Base-by-base conservation (phyloP, 179 eudicot genomes). In the Beta lomatogona region DNA sequence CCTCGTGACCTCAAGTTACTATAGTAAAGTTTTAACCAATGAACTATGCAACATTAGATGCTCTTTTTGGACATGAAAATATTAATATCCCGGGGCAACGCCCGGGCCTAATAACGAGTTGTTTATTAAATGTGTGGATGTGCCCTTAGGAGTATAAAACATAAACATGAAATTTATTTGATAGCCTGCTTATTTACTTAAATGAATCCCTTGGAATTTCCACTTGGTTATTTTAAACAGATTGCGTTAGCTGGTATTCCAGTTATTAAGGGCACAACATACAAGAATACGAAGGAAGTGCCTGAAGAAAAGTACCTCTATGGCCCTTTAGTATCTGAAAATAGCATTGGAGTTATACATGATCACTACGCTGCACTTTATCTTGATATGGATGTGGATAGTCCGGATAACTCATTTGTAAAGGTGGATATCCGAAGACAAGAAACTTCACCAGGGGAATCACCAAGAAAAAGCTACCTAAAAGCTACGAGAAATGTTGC, bases 381-480 rank as follows among this genome's bases (percentile, higher is more conserved):
- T 77, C 94, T 94, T 2, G 98, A 94, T 89, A 92, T 94, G 97
- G 98, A 94, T 76, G 70, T 94, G 3, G 98, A 94, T 15, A 92
- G 92, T 63, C 66, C 89, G 0, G 86, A 93, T 13, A 94, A 94
- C 76, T 94, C 98, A 54, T 94, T 94, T 54, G 98, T 94, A 31
- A 94, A 94, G 41, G 97, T 94, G 60, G 81, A 91, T 50, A 83
- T 94, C 65, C 78, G 86, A 85, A 86, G 87, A 75, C 91, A 90
- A 16, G 75, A 83, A 22, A 76, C 91, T 1, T 76, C 89, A 0
- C 89, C 91, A 0, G 89, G 81, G 12, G 91, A 88, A 61, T 87
- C 98, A 2, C 98, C 98, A 0, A 66, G 98, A 48, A 48, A 48
- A 7, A 48, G 53, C 53, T 48, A 48, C 53, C 53, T 48, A 48